Evolutionary conservation across 148 eudicot genomes (phyloP).

Genomic region (Euryodendron excelsum): DNA sequence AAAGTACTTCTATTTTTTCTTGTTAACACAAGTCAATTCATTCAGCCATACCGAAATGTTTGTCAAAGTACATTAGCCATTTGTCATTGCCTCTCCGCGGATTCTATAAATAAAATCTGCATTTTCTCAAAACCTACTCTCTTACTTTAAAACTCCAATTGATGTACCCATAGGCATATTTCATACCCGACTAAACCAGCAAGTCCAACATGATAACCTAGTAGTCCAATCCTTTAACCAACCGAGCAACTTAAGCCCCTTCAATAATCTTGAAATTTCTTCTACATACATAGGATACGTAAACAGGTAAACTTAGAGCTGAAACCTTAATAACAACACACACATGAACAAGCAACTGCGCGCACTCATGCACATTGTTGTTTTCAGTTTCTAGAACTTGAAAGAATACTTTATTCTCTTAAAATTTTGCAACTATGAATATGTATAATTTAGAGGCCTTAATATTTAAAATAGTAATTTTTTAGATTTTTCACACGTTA

Average conservation of each 20-base stretch:
- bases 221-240: not conserved
- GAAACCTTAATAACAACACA: not conserved
- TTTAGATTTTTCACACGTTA: not conserved
- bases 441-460: too few relatives aligned
- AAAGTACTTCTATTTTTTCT: not conserved
- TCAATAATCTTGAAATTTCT: not conserved
- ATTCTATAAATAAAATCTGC: not conserved
- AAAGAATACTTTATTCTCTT: too few relatives aligned
- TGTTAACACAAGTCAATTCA: too few relatives aligned
- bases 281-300: not conserved
- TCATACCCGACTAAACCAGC: not conserved
- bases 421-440: not conserved
- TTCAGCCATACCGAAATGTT: too few relatives aligned
- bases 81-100: not conserved
- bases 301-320: not conserved
- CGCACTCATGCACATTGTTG: not conserved
- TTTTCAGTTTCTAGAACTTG: too few relatives aligned
- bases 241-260: not conserved
- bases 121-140: not conserved
- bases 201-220: not conserved
- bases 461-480: too few relatives aligned
- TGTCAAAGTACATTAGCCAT: not conserved
- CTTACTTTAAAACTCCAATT: not conserved
- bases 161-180: not conserved
- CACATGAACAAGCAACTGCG: not conserved